Conservation (phyloP, 192 early-diverging fungal species). For the Rhizoclosmatium sp. region DNA sequence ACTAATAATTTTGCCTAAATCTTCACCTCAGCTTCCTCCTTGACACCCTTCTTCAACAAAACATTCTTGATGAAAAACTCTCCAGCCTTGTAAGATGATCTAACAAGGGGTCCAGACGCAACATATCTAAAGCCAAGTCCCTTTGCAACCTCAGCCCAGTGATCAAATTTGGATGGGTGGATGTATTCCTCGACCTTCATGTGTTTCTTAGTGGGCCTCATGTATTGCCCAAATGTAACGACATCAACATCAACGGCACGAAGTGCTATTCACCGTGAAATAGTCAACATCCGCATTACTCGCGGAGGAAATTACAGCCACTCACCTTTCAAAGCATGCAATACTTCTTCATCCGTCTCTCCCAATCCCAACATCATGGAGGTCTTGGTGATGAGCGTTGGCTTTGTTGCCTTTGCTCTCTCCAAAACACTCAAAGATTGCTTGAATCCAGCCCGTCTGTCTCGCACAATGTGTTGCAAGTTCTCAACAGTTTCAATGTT, state of each 20-base stretch:
- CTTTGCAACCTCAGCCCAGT: constrained; percentile 77
- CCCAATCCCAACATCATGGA: constrained; percentile 98
- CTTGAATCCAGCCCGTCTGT: constrained; percentile 88
- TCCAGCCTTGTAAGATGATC: constrained; percentile 96
- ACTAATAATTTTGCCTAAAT: neutral
- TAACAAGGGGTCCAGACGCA: constrained; percentile 92
- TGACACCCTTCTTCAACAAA: constrained; percentile 42
- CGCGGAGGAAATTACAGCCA: neutral
- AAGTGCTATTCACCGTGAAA: constrained; percentile 57
- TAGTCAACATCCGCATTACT: constrained; percentile 1
- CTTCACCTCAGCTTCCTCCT: neutral
- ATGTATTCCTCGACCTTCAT: constrained; percentile 97
- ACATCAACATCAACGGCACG: constrained; percentile 87
- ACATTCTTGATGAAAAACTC: constrained; percentile 97
- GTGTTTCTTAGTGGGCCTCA: constrained; percentile 98
- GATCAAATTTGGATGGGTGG: constrained; percentile 88
- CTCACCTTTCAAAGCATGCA: constrained; percentile 83
- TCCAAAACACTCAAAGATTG: constrained; percentile 91
- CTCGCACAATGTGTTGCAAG: constrained; percentile 88
- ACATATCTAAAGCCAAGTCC: constrained; percentile 95
- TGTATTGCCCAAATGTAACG: constrained; percentile 98
- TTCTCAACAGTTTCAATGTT: constrained; percentile 97
- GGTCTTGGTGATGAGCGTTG: constrained; percentile 91
- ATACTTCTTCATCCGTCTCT: constrained; percentile 93
- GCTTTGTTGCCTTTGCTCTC: constrained; percentile 82